Conservation (phyloP, 1,284 basidiomycete genomes). For the Trametes hirsuta region DNA sequence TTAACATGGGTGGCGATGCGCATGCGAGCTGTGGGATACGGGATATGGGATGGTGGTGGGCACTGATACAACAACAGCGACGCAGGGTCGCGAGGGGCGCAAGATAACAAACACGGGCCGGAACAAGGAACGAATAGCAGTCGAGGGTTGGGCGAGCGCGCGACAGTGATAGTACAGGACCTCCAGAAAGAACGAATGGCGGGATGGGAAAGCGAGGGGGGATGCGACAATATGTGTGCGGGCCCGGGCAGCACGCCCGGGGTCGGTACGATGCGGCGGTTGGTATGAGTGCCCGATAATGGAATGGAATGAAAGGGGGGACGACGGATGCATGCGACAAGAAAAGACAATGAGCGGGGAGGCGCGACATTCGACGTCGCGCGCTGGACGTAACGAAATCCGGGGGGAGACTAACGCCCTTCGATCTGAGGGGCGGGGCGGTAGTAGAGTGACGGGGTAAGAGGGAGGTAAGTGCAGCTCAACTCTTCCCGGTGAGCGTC, state of each 20-base stretch:
- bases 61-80: neutral
- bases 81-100: neutral
- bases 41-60: neutral
- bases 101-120: neutral
- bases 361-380: constrained; percentile 3
- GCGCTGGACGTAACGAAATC: neutral
- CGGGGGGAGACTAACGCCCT: neutral
- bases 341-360: neutral
- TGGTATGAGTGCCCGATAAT: neutral
- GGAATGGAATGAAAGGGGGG: neutral
- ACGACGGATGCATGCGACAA: neutral
- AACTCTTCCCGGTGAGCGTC: constrained; percentile 37
- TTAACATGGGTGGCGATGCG: neutral
- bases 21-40: neutral
- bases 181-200: neutral
- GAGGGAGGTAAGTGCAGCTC: neutral
- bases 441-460: no score
- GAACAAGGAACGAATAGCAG: neutral
- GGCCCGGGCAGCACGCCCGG: neutral
- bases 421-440: neutral
- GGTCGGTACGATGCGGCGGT: neutral
- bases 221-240: neutral
- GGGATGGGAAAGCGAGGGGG: neutral
- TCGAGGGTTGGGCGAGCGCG: neutral
- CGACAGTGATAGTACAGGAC: constrained; percentile 2